Percentiles rank a stretch among this genome's conserved stretches.
These are phyloP conservation scores for Baorangia bicolor DNA, from an alignment of 768 basidiomycete species.

Conservation along the genomic window DNA sequence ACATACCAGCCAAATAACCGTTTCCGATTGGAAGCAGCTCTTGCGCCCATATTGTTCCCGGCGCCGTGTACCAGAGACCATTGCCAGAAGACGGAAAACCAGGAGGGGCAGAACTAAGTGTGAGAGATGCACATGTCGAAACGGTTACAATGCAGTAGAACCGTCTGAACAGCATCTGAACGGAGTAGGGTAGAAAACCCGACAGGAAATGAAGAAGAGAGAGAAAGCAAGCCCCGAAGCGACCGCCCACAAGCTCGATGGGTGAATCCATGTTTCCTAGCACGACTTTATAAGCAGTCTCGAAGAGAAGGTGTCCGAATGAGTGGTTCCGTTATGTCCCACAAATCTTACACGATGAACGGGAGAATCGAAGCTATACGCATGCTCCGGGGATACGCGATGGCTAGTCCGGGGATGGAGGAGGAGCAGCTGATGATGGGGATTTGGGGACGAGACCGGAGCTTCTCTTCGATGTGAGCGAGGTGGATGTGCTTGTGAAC, in stretches of 20 bases:
- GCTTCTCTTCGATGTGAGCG: background rate
- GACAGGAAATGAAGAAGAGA: conserved; percentile 10
- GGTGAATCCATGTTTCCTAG: conserved; percentile 23
- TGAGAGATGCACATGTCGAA: conserved; percentile 19
- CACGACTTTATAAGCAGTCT: background rate
- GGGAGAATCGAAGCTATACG: background rate
- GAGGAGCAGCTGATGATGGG: background rate
- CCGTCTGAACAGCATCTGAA: conserved; percentile 18
- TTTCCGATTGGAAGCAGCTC: conserved; percentile 73
- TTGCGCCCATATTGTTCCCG: conserved; percentile 53
- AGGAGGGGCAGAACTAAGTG: conserved; percentile 30
- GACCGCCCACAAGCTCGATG: conserved; percentile 16
- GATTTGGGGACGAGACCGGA: background rate
- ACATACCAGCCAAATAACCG: conserved; percentile 63
- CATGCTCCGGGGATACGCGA: background rate
- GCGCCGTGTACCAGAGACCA: conserved; percentile 65
- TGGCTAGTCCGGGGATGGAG: background rate
- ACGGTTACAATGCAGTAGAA: conserved; percentile 22
- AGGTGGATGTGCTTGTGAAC: background rate
- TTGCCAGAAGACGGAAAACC: conserved; percentile 74
- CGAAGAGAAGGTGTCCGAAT: background rate
- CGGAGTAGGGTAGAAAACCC: conserved; percentile 16
- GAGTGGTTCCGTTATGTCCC: background rate
- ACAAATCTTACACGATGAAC: background rate
- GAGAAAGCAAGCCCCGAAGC: conserved; percentile 16